Evolutionary conservation across 1,284 basidiomycete genomes (phyloP).

Genomic region (Phellinidium pouzarii): DNA sequence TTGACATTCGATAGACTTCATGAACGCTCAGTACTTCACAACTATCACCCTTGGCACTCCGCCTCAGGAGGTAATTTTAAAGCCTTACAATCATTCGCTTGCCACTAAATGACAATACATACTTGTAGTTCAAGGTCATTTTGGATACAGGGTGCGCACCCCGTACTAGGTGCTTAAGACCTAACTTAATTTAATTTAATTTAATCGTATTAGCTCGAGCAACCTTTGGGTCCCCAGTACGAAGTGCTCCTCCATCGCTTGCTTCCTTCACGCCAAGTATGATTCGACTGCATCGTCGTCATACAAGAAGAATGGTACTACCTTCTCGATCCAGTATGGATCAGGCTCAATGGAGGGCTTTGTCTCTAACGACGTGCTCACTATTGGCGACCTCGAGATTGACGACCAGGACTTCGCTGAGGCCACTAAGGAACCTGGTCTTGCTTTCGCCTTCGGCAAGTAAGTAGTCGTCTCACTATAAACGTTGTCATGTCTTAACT

Average conservation of each 20-base stretch:
- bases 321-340: conserved; percentile 93
- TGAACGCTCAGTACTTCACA: conserved; percentile 97
- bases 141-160: conserved; percentile 62
- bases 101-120: too few species aligned
- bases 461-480: conserved; percentile 34
- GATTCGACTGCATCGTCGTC: conserved; percentile 79
- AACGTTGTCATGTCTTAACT: background rate
- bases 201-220: conserved; percentile 42
- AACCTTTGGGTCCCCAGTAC: conserved; percentile 93
- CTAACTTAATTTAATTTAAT: background rate
- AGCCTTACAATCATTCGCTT: background rate
- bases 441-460: conserved; percentile 96
- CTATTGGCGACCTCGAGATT: conserved; percentile 82
- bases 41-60: conserved; percentile 83
- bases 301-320: conserved; percentile 88
- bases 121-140: conserved; percentile 71
- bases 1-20: conserved; percentile 63
- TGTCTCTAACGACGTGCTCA: conserved; percentile 81
- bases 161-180: background rate
- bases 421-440: conserved; percentile 93
- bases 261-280: conserved; percentile 96
- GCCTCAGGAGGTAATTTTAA: conserved; percentile 55
- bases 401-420: conserved; percentile 89
- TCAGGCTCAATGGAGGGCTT: conserved; percentile 97
- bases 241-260: conserved; percentile 91